Conservation (phyloP, 768 basidiomycete species). For the Serendipita sp. region DNA sequence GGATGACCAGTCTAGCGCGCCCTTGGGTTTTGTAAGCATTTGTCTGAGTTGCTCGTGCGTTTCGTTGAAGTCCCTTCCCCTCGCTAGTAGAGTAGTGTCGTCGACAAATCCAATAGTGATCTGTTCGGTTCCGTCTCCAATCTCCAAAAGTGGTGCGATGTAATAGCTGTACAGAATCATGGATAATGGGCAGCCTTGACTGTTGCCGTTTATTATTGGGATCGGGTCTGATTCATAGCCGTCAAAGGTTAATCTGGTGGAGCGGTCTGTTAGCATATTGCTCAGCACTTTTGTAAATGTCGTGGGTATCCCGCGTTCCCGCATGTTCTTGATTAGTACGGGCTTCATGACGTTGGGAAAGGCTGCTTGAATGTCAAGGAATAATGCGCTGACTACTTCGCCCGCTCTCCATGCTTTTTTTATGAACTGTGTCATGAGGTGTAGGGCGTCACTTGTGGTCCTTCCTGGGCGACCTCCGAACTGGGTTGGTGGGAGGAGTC, state of each 20-base stretch:
- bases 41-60: conserved; percentile 13
- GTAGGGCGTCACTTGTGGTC: conserved; percentile 21
- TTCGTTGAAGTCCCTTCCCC: conserved; percentile 13
- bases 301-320: conserved; percentile 5
- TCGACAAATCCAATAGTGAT: conserved; percentile 9
- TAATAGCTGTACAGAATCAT: conserved; percentile 14
- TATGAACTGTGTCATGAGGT: conserved; percentile 7
- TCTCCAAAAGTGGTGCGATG: conserved; percentile 14
- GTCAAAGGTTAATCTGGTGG: conserved; percentile 3
- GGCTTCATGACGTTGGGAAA: conserved; percentile 23
- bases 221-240: conserved; percentile 6
- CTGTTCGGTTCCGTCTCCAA: not conserved
- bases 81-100: conserved; percentile 14
- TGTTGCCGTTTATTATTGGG: conserved; percentile 11
- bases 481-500: conserved; percentile 22
- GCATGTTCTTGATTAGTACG: conserved; percentile 13
- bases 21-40: conserved; percentile 17
- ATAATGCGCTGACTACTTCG: conserved; percentile 23
- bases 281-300: conserved; percentile 10
- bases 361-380: conserved; percentile 29
- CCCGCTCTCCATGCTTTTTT: conserved; percentile 16
- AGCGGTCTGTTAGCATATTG: not conserved
- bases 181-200: conserved; percentile 16
- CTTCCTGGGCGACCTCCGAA: conserved; percentile 26
- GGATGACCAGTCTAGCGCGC: conserved; percentile 16